Conservation (phyloP, 176 grass and related monocot species). For the Otatea glauca region DNA sequence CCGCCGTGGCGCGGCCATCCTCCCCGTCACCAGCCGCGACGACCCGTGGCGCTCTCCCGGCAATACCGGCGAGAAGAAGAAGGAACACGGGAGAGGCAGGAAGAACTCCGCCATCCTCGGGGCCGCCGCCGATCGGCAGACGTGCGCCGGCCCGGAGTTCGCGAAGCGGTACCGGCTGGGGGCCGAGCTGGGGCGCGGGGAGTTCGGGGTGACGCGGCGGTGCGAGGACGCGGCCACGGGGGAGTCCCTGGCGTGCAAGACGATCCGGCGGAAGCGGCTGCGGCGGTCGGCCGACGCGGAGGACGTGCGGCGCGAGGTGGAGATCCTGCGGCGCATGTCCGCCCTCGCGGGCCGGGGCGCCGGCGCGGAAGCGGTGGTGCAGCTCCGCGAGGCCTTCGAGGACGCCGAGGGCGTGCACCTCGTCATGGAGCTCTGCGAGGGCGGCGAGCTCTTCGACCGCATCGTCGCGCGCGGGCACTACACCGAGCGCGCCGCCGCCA, state of each 20-base stretch:
- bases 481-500: conserved; percentile 71
- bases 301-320: conserved; percentile 76
- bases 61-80: neutral
- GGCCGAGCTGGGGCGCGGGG: conserved; percentile 77
- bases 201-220: conserved; percentile 79
- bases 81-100: conserved; percentile 21
- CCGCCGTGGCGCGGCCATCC: conserved; percentile 28
- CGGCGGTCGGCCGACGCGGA: conserved; percentile 53
- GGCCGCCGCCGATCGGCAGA: neutral
- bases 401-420: conserved; percentile 76
- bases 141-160: conserved; percentile 38
- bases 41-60: conserved; percentile 15
- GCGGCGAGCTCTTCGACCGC: conserved; percentile 96
- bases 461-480: conserved; percentile 70
- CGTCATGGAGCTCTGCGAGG: conserved; percentile 99
- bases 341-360: conserved; percentile 9
- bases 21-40: conserved; percentile 36
- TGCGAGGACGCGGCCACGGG: conserved; percentile 64
- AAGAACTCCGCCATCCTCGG: conserved; percentile 40
- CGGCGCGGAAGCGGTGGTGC: conserved; percentile 38
- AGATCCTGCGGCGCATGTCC: conserved; percentile 63
- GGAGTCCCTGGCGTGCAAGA: conserved; percentile 81
- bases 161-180: conserved; percentile 63
- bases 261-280: conserved; percentile 62
- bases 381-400: conserved; percentile 69